Evolutionary conservation across 352 stramenopile genomes (phyloP).

Genomic region (Globisporangium iwayamae): DNA sequence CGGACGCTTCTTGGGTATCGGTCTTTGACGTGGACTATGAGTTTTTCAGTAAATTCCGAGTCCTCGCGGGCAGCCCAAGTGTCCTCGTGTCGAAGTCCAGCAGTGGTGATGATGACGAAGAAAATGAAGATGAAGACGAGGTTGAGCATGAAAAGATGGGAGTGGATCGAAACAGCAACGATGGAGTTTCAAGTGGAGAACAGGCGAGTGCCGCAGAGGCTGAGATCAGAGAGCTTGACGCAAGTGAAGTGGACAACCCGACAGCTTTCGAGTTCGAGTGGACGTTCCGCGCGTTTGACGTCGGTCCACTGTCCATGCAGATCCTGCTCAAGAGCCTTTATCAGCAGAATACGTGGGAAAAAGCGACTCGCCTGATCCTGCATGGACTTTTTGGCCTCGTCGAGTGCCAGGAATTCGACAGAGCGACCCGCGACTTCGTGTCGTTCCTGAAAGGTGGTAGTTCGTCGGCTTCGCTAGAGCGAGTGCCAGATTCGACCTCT

Average conservation of each 20-base stretch:
- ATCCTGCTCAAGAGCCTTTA: constrained; percentile 20
- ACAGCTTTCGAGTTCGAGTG: constrained; percentile 45
- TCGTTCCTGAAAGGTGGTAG: constrained; percentile 20
- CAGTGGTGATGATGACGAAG: constrained; percentile 17
- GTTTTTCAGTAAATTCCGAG: constrained; percentile 16
- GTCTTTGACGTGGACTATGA: constrained; percentile 20
- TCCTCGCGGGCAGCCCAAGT: constrained; percentile 2
- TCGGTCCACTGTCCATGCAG: constrained; percentile 47
- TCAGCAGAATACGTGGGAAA: too few relatives aligned
- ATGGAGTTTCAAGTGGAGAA: background rate
- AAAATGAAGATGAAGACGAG: constrained; percentile 30
- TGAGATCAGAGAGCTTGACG: background rate
- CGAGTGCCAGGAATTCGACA: constrained; percentile 50
- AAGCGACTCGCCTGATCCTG: constrained; percentile 27
- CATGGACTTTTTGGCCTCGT: constrained; percentile 51
- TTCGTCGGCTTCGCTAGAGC: constrained; percentile 10
- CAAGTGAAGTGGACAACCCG: constrained; percentile 12
- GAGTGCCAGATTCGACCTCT: background rate
- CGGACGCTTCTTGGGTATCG: constrained; percentile 17
- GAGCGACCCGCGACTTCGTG: constrained; percentile 32
- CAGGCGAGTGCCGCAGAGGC: background rate
- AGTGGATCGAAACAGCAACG: background rate
- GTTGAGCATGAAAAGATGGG: constrained; percentile 2
- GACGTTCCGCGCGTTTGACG: constrained; percentile 57
- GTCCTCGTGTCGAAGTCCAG: constrained; percentile 2